Percentiles rank a stretch among this genome's conserved stretches.
phyloP scores from a whole-genome alignment of 208 protist genomes.

The Leptomonas pyrrhocoris region DNA sequence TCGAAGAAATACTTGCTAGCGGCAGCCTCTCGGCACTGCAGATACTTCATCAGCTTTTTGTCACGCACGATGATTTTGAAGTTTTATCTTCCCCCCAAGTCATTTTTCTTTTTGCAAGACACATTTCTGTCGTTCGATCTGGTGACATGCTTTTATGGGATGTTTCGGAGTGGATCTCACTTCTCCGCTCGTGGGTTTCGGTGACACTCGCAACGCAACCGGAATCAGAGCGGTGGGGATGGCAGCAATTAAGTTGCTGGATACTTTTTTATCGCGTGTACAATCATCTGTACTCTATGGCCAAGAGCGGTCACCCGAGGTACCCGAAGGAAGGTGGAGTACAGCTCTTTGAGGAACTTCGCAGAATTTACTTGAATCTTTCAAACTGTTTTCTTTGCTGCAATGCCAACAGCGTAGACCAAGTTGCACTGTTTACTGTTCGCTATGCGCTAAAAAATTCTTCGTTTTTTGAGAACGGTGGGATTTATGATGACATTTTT shows the following conservation, averaged over 20 bases:
- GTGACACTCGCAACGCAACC: not conserved
- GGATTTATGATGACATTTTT: constrained; percentile 11
- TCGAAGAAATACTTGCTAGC: not conserved
- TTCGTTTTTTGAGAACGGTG: constrained; percentile 8
- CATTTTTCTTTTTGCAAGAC: constrained; percentile 14
- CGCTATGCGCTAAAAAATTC: constrained; percentile 16
- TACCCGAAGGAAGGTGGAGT: constrained; percentile 7
- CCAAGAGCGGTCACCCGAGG: not conserved
- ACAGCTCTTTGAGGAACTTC: constrained; percentile 1
- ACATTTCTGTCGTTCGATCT: not conserved
- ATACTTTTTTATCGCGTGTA: constrained; percentile 25
- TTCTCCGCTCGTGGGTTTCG: constrained; percentile 8
- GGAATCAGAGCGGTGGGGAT: constrained; percentile 22
- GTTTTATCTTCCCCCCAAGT: constrained; percentile 3
- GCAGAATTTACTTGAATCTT: constrained; percentile 21
- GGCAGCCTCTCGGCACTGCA: not conserved
- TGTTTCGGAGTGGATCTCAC: not conserved
- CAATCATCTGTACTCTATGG: constrained; percentile 5
- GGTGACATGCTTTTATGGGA: constrained; percentile 14
- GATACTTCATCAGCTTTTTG: not conserved
- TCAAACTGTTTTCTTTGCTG: constrained; percentile 30
- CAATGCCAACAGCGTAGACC: constrained; percentile 4
- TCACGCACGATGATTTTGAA: constrained; percentile 5
- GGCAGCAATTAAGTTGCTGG: constrained; percentile 30
- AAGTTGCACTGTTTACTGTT: constrained; percentile 8